phyloP scores from a whole-genome alignment of 352 stramenopile genomes.

The Phytophthora hybrid region DNA sequence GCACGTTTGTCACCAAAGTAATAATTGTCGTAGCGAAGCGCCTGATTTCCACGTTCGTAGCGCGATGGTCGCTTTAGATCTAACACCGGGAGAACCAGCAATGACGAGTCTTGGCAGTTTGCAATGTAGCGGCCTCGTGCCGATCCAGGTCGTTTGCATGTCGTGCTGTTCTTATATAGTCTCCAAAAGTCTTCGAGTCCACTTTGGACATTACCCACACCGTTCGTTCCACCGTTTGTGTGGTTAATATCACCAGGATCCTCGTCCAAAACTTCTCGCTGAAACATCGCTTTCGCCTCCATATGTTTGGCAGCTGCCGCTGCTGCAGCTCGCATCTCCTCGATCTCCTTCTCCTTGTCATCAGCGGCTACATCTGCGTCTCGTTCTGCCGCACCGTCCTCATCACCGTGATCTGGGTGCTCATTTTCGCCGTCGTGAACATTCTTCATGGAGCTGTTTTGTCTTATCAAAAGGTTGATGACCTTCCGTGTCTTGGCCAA shows the following conservation, averaged over 20 bases:
- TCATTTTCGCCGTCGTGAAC: slow-evolving; percentile 19
- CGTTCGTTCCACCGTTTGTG: neutral
- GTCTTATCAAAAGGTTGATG: slow-evolving; percentile 43
- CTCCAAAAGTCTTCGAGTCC: slow-evolving; percentile 57
- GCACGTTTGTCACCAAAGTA: slow-evolving; percentile 78
- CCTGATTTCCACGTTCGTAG: slow-evolving; percentile 51
- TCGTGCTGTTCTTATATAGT: slow-evolving; percentile 60
- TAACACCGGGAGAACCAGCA: slow-evolving; percentile 75
- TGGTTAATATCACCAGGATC: slow-evolving; percentile 18
- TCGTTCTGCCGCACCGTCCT: slow-evolving; percentile 1
- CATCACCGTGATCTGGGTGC: neutral
- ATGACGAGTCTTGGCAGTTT: slow-evolving; percentile 59
- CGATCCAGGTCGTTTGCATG: slow-evolving; percentile 54
- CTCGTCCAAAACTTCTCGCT: slow-evolving; percentile 59
- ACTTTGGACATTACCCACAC: slow-evolving; percentile 5
- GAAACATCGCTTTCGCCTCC: slow-evolving; percentile 42
- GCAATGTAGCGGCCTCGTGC: slow-evolving; percentile 68
- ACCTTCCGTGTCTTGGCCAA: slow-evolving; percentile 68
- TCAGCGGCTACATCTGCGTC: slow-evolving; percentile 18
- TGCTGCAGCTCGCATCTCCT: slow-evolving; percentile 17
- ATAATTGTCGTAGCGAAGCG: slow-evolving; percentile 76
- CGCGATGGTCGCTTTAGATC: slow-evolving; percentile 58
- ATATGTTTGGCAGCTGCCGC: slow-evolving; percentile 28
- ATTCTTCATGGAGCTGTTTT: slow-evolving; percentile 20
- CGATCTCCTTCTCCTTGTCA: slow-evolving; percentile 13